These are phyloP conservation scores for Avena atlantica DNA, from an alignment of 176 grass and related monocot species.

Conservation along the genomic window DNA sequence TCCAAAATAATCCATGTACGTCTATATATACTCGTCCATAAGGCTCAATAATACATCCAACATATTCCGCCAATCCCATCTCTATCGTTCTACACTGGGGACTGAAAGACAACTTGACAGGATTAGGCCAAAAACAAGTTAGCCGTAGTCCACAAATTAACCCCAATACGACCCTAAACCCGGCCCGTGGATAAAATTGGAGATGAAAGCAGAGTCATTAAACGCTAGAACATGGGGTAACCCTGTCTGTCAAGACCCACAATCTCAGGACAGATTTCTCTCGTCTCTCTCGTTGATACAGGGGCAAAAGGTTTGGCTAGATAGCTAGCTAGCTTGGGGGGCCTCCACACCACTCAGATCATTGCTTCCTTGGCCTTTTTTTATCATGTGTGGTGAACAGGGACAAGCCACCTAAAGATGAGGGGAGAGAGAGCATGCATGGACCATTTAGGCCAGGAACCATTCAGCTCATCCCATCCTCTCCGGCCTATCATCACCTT, in stretches of 20 bases:
- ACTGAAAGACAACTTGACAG: background rate
- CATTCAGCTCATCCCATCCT: slow-evolving; percentile 41
- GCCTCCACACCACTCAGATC: slow-evolving; percentile 42
- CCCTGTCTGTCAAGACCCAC: background rate
- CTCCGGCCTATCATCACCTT: background rate
- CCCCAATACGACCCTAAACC: background rate
- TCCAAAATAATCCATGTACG: too few relatives aligned
- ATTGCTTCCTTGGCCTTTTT: slow-evolving; percentile 42
- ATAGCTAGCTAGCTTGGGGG: background rate
- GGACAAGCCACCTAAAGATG: slow-evolving; percentile 64
- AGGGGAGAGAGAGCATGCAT: background rate
- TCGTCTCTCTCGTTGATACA: slow-evolving; percentile 16
- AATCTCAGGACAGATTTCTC: background rate
- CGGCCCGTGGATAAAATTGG: background rate
- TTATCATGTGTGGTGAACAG: slow-evolving; percentile 60
- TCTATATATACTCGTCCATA: too few relatives aligned
- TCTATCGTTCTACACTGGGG: too few relatives aligned
- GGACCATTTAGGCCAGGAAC: slow-evolving; percentile 58
- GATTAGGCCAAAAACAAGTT: slow-evolving; percentile 2
- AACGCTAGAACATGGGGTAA: background rate
- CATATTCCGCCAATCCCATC: too few relatives aligned
- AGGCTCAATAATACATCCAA: too few relatives aligned
- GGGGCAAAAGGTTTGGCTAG: slow-evolving; percentile 11
- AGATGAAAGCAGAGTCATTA: background rate
- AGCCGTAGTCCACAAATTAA: background rate